Percentiles rank a stretch among this genome's conserved stretches.
These are phyloP conservation scores for Metschnikowia gelsemii DNA, from an alignment of 805 yeast species.

Conservation along the genomic window DNA sequence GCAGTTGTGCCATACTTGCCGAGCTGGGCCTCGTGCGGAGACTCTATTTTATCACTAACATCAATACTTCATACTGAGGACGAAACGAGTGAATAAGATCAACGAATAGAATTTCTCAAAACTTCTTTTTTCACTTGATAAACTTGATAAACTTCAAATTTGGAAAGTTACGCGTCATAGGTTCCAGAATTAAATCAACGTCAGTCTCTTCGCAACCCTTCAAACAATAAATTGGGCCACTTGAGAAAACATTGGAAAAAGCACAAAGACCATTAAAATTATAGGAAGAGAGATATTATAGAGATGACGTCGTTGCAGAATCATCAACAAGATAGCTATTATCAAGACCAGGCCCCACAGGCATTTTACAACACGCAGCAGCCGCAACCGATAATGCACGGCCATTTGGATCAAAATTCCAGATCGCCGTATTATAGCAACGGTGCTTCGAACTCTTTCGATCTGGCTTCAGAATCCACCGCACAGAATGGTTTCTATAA, in stretches of 20 bases:
- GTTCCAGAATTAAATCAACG: background rate
- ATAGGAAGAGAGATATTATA: background rate
- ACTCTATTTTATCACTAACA: background rate
- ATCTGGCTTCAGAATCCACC: conserved; percentile 15
- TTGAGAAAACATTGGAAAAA: background rate
- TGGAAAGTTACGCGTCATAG: too few species aligned
- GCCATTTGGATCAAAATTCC: conserved; percentile 15
- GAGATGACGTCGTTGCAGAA: conserved; percentile 24
- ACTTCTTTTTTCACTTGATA: background rate
- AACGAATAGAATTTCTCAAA: background rate
- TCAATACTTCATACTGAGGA: background rate
- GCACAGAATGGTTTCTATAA: conserved; percentile 17
- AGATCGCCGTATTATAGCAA: conserved; percentile 27
- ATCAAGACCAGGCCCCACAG: conserved; percentile 24
- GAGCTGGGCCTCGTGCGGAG: conserved; percentile 2
- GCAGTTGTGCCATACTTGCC: conserved; percentile 6
- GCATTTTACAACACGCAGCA: conserved; percentile 22
- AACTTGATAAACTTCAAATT: too few species aligned
- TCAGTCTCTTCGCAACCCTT: background rate
- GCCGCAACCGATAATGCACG: conserved; percentile 18
- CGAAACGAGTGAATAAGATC: background rate
- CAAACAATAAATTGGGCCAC: background rate
- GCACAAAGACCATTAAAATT: background rate
- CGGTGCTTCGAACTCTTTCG: conserved; percentile 13
- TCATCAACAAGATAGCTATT: conserved; percentile 23